A percentile compares a stretch with the other conserved stretches of the same genome.
Evolutionary conservation across 2,329 filamentous ascomycete genomes (phyloP).

Genomic region (Sporothrix inflata): DNA sequence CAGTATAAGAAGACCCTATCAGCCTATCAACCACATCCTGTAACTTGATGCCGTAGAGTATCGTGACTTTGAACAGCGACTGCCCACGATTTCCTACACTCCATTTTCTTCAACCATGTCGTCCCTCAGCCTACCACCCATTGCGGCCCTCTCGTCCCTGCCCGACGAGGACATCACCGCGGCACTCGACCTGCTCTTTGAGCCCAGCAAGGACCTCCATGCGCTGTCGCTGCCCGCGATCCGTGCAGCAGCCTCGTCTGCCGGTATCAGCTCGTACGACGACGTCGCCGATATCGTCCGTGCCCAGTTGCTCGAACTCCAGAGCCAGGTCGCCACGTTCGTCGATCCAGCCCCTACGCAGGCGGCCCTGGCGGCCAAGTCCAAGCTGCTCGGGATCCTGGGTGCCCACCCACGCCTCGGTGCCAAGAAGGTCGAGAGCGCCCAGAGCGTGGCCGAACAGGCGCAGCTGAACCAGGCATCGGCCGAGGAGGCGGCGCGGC

Average conservation of each 20-base stretch:
- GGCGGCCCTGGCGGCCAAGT: slow-evolving; percentile 47
- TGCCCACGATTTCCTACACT: not conserved
- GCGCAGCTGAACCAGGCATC: slow-evolving; percentile 66
- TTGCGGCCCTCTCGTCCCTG: slow-evolving; percentile 59
- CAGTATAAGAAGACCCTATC: not conserved
- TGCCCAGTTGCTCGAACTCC: slow-evolving; percentile 62
- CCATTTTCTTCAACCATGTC: slow-evolving; percentile 22
- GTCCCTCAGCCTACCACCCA: slow-evolving; percentile 56
- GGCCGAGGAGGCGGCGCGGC: slow-evolving; percentile 57
- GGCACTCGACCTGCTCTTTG: slow-evolving; percentile 79
- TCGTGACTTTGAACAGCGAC: not conserved
- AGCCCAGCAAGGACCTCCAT: slow-evolving; percentile 77
- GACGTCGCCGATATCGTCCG: slow-evolving; percentile 70
- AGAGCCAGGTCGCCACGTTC: slow-evolving; percentile 44
- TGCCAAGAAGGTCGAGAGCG: slow-evolving; percentile 79
- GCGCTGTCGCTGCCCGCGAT: slow-evolving; percentile 70
- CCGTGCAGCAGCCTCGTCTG: slow-evolving; percentile 49
- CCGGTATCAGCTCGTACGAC: slow-evolving; percentile 67
- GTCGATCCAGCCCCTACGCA: not conserved
- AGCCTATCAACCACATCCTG: not conserved
- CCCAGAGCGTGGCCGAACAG: slow-evolving; percentile 80
- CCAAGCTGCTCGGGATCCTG: slow-evolving; percentile 71
- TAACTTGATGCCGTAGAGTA: not conserved
- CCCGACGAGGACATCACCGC: slow-evolving; percentile 57
- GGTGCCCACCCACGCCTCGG: slow-evolving; percentile 83